Percentiles rank a stretch among this genome's conserved stretches.
Conservation (phyloP, 2,329 filamentous ascomycete genomes). For the Aureobasidium sp. region DNA sequence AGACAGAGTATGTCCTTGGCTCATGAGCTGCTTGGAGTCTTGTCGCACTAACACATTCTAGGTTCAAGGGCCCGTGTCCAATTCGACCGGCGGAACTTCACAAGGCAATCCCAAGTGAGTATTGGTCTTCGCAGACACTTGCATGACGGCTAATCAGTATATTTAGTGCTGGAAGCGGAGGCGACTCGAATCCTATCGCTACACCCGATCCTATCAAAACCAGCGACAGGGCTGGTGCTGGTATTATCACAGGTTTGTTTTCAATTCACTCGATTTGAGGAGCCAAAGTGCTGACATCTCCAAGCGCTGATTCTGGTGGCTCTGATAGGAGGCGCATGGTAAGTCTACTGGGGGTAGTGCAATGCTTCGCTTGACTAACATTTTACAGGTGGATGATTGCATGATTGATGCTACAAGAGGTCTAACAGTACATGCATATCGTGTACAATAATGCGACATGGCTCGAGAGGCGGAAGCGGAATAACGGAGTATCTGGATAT, state of each 20-base stretch:
- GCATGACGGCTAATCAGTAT: slow-evolving; percentile 18
- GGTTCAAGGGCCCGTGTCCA: slow-evolving; percentile 38
- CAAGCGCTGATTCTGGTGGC: slow-evolving; percentile 45
- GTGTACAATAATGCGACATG: slow-evolving; percentile 7
- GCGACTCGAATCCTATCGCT: slow-evolving; percentile 23
- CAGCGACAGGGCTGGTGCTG: slow-evolving; percentile 62
- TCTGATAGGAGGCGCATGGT: slow-evolving; percentile 46
- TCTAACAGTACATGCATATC: not conserved
- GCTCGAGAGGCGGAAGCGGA: not conserved
- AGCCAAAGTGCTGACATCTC: not conserved
- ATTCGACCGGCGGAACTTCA: slow-evolving; percentile 46
- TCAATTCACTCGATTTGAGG: not conserved
- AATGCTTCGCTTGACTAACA: not conserved
- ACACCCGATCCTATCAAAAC: slow-evolving; percentile 41
- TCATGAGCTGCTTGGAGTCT: not conserved
- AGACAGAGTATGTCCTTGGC: slow-evolving; percentile 6
- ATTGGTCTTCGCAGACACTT: slow-evolving; percentile 30
- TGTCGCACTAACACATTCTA: not conserved
- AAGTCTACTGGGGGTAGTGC: not conserved
- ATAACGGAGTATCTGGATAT: not conserved
- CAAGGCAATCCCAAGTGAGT: slow-evolving; percentile 35
- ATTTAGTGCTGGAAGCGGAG: slow-evolving; percentile 31
- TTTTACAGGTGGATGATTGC: slow-evolving; percentile 11
- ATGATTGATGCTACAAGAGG: not conserved
- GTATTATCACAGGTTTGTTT: slow-evolving; percentile 48